Conservation (phyloP, 164 flowering plant species). For the Brasenia schreberi region DNA sequence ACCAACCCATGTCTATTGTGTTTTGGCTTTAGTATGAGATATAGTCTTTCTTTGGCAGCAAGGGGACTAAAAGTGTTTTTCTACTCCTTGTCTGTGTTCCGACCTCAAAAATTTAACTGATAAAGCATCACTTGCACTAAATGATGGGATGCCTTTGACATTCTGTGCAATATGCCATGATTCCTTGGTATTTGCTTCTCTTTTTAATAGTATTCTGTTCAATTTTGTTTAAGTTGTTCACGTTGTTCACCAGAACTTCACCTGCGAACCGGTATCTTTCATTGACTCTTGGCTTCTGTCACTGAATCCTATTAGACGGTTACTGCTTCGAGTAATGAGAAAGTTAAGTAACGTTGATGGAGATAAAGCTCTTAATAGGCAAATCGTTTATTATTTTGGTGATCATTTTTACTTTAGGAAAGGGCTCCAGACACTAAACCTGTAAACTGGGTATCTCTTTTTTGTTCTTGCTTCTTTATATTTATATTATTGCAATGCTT, state of each 20-base stretch:
- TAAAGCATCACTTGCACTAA: too few species aligned
- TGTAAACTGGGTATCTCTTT: conserved; percentile 71
- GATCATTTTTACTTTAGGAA: conserved; percentile 92
- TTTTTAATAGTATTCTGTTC: not conserved
- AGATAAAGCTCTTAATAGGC: conserved; percentile 31
- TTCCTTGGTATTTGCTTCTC: not conserved
- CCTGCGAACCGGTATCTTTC: conserved; percentile 47
- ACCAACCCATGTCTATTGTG: too few species aligned
- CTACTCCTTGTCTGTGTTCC: too few species aligned
- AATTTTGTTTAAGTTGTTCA: not conserved
- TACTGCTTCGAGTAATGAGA: conserved; percentile 64
- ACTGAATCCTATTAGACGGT: conserved; percentile 41
- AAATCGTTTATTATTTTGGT: conserved; percentile 77
- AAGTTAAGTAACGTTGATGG: conserved; percentile 32
- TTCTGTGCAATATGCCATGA: not conserved
- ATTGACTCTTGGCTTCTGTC: conserved; percentile 80
- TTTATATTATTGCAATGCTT: not conserved
- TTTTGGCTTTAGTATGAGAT: too few species aligned
- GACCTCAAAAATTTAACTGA: too few species aligned
- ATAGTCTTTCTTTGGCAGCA: too few species aligned
- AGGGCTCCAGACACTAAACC: conserved; percentile 83
- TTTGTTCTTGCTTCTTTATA: not conserved
- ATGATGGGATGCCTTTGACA: too few species aligned
- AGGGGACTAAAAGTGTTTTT: too few species aligned
- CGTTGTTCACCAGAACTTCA: not conserved